Percentiles rank a stretch among this genome's conserved stretches.
phyloP scores from a whole-genome alignment of 192 early-diverging fungal species.

The Coemansia asiatica region DNA sequence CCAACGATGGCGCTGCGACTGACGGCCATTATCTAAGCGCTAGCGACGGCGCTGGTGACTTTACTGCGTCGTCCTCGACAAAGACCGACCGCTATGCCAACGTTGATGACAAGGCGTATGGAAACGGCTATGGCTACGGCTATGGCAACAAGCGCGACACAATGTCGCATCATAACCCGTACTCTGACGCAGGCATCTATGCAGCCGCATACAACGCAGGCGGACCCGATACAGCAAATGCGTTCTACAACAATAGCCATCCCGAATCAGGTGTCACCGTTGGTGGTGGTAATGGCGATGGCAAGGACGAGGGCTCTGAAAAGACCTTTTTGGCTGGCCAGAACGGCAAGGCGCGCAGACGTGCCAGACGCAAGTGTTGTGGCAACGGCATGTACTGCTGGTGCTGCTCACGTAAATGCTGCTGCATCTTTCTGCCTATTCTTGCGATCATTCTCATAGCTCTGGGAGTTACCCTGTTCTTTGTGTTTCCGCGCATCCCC shows the following conservation, averaged over 20 bases:
- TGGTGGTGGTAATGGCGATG: constrained; percentile 9
- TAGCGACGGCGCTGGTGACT: not conserved
- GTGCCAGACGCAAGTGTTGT: constrained; percentile 29
- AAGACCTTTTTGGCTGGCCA: not conserved
- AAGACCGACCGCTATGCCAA: not conserved
- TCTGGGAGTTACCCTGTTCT: constrained; percentile 53
- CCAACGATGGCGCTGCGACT: not conserved
- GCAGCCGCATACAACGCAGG: not conserved
- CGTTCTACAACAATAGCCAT: constrained; percentile 8
- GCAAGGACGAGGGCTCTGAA: constrained; percentile 6
- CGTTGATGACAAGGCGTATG: not conserved
- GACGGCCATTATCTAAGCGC: not conserved
- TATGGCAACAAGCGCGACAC: not conserved
- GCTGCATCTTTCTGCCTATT: constrained; percentile 45
- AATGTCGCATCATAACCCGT: not conserved
- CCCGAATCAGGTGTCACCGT: constrained; percentile 11
- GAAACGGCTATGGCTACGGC: not conserved
- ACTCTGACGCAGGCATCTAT: not conserved
- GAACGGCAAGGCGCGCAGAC: constrained; percentile 11
- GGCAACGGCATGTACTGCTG: constrained; percentile 56
- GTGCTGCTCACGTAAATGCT: constrained; percentile 50
- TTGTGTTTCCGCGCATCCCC: constrained; percentile 56
- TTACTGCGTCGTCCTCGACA: not conserved
- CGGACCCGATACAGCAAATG: not conserved
- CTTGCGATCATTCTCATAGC: constrained; percentile 42